Evolutionary conservation across 23 red algal species (phyloP), one percentile per base, ranked within the genome.

Genomic region (Gracilaria domingensis): DNA sequence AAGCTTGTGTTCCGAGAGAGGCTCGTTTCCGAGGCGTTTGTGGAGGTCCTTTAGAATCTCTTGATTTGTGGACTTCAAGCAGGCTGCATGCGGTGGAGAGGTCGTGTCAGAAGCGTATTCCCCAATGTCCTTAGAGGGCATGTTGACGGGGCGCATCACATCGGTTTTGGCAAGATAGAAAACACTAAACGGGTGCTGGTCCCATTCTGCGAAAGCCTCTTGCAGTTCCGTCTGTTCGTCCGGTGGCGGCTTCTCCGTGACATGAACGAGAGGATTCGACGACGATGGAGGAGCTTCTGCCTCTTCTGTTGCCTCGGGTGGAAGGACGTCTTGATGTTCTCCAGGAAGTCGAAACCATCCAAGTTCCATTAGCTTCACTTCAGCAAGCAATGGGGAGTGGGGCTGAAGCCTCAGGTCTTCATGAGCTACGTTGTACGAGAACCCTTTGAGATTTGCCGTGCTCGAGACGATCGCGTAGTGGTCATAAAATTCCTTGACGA

Each of bases 401-500:
- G 42, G 42, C 42, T 11, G 42, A 45, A 45, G 4, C 5, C 42
- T 4, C 4, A 86, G 83, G 47, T 74, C 66, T 28, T 74, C 66
- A 45, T 75, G 75, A 12, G 66, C 21, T 30, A 86, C 65, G 5
- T 0, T 9, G 65, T 12, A 35, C 0, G 64, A 0, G n/a, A 0
- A 70, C 18, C 60, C 66, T 18, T 73, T 23, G 42, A 71, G 61
- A 0, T 86, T 20, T 25, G 9, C 24, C 12, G 60, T 59, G 39
- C 6, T 21, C 25, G 34, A 86, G 8, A 86, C 62, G 11, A 86
- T 11, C 5, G 33, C 60, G 18, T 70, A 53, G 53, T 86, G 66
- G 0, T 66, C 8, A 47, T 30, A 48, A 8, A 57, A 0, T 14
- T 64, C 32, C 18, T 71, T 73, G 17, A 86, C 61, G 26, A 75